phyloP scores from a whole-genome alignment of 75 land plant species.

The Pinus tabuliformis region DNA sequence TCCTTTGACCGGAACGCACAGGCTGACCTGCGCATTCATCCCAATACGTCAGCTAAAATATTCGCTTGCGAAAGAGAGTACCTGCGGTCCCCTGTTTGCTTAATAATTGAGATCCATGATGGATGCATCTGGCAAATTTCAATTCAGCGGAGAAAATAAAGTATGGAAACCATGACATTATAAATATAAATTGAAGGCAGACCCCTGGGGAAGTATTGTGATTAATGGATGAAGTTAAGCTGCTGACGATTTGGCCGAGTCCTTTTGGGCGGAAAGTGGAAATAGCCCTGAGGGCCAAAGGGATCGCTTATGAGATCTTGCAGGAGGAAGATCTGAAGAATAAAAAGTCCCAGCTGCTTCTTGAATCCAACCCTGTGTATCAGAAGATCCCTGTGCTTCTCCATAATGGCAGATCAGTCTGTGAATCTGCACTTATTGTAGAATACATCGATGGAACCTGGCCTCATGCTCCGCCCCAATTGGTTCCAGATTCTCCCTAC shows the following conservation, averaged over 20 bases:
- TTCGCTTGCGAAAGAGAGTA: too few relatives aligned
- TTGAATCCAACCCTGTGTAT: slow-evolving; percentile 46
- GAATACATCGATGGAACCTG: slow-evolving; percentile 44
- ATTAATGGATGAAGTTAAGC: slow-evolving; percentile 13
- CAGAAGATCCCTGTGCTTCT: slow-evolving; percentile 51
- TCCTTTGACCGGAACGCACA: too few relatives aligned
- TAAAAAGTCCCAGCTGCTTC: slow-evolving; percentile 32
- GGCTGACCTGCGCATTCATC: too few relatives aligned
- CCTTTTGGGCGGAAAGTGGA: slow-evolving; percentile 34
- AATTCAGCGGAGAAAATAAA: too few relatives aligned
- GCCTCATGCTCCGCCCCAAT: slow-evolving; percentile 8
- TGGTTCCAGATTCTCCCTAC: slow-evolving; percentile 45
- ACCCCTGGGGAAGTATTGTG: too few relatives aligned
- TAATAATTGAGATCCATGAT: too few relatives aligned
- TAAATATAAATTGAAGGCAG: too few relatives aligned
- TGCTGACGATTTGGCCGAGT: slow-evolving; percentile 29
- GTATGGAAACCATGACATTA: too few relatives aligned
- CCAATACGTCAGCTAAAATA: too few relatives aligned
- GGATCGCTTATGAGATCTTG: slow-evolving; percentile 19
- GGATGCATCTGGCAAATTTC: too few relatives aligned
- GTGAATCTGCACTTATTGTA: slow-evolving; percentile 35
- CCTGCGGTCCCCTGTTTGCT: too few relatives aligned
- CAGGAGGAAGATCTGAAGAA: slow-evolving; percentile 39
- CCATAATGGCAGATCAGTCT: slow-evolving; percentile 19
- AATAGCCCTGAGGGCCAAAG: slow-evolving; percentile 45